These are phyloP conservation scores for Fragaria iinumae DNA, from an alignment of 306 rosid genomes.

Conservation along the genomic window DNA sequence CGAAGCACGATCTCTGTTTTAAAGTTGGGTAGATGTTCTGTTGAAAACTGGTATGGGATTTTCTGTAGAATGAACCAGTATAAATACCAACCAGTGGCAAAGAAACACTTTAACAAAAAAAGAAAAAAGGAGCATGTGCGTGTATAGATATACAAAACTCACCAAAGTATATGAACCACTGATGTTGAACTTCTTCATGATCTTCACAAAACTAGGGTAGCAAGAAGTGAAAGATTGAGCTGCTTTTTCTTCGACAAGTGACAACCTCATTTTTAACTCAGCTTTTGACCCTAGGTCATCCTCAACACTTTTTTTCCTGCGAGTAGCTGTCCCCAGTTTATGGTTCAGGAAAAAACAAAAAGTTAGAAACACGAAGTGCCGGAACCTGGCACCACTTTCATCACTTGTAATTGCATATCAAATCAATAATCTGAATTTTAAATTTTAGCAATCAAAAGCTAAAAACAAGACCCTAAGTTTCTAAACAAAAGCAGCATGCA, in stretches of 20 bases:
- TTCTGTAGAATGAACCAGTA: conserved; percentile 55
- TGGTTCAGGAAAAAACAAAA: conserved; percentile 34
- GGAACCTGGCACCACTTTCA: background rate
- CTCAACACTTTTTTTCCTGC: conserved; percentile 51
- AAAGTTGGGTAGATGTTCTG: conserved; percentile 67
- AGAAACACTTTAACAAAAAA: background rate
- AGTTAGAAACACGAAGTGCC: background rate
- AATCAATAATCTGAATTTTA: background rate
- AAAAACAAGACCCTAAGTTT: background rate
- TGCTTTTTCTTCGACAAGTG: conserved; percentile 72
- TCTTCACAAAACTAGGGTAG: conserved; percentile 82
- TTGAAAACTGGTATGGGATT: conserved; percentile 79
- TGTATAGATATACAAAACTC: conserved; percentile 33
- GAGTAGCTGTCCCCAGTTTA: conserved; percentile 47
- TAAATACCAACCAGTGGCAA: conserved; percentile 15
- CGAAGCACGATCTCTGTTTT: conserved; percentile 80
- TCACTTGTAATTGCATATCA: background rate
- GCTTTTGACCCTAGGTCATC: conserved; percentile 59
- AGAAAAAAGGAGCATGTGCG: background rate
- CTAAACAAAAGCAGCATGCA: background rate
- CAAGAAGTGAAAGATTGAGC: conserved; percentile 75
- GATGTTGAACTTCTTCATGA: conserved; percentile 87
- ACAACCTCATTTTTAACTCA: conserved; percentile 65
- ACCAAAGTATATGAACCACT: conserved; percentile 91
- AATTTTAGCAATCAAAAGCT: background rate